phyloP scores from a whole-genome alignment of 2,329 filamentous ascomycete species.

The Epichloe sibirici region DNA sequence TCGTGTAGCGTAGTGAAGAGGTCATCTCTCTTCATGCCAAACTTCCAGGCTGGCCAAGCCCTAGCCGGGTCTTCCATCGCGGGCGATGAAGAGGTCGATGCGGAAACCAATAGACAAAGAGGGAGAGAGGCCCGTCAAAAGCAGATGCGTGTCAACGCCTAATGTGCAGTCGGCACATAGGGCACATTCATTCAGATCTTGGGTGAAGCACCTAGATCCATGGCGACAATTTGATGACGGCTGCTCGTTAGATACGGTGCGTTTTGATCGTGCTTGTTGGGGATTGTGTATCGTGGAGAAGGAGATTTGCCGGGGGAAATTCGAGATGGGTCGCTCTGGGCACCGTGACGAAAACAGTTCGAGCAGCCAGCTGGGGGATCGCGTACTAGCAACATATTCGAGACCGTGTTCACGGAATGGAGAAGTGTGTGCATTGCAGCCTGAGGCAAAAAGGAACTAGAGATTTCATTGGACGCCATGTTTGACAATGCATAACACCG shows the following conservation, averaged over 20 bases:
- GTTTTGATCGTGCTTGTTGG: conserved; percentile 4
- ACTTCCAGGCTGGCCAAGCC: conserved; percentile 50
- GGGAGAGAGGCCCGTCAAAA: background rate
- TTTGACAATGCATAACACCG: background rate
- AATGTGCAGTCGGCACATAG: conserved; percentile 5
- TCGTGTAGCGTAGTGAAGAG: conserved; percentile 46
- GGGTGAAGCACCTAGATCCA: conserved; percentile 8
- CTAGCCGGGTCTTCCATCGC: conserved; percentile 42
- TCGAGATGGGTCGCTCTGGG: conserved; percentile 4
- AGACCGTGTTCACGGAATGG: background rate
- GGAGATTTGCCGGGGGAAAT: background rate
- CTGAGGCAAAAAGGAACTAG: conserved; percentile 6
- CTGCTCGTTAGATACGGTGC: background rate
- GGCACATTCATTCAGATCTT: conserved; percentile 7
- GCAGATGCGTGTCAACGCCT: conserved; percentile 1
- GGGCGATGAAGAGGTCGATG: conserved; percentile 7
- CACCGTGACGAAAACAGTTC: conserved; percentile 8
- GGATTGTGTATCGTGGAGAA: conserved; percentile 9
- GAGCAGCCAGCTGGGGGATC: conserved; percentile 6
- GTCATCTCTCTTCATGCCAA: conserved; percentile 47
- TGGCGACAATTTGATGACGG: conserved; percentile 9
- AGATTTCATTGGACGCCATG: conserved; percentile 9
- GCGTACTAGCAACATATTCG: conserved; percentile 9
- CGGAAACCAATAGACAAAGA: background rate
- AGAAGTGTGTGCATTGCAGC: conserved; percentile 5